phyloP scores from a whole-genome alignment of 345 rosid genomes.

The Arabidopsis arenosa region DNA sequence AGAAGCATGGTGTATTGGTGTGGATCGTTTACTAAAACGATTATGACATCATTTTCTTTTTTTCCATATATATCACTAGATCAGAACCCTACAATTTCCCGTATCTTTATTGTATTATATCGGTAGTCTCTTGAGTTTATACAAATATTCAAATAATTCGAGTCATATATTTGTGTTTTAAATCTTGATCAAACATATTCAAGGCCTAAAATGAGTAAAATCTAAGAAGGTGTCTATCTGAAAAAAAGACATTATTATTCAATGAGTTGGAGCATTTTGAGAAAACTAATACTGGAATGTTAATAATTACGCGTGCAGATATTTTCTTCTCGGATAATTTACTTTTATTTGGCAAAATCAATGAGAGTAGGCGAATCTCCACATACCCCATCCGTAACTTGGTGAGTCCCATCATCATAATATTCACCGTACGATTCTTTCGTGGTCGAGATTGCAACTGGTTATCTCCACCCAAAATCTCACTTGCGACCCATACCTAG shows the following conservation, averaged over 20 bases:
- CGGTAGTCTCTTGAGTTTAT: neutral
- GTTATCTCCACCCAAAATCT: slow-evolving; percentile 18
- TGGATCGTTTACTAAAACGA: slow-evolving; percentile 17
- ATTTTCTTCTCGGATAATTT: slow-evolving; percentile 1
- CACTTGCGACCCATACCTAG: neutral
- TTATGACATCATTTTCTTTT: neutral
- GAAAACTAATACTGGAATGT: neutral
- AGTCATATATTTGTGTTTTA: neutral
- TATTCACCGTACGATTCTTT: slow-evolving; percentile 19
- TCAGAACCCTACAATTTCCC: neutral
- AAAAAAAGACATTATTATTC: neutral
- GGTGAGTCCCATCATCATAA: slow-evolving; percentile 18
- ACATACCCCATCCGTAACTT: slow-evolving; percentile 23
- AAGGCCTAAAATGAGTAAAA: neutral
- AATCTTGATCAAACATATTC: neutral
- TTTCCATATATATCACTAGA: neutral
- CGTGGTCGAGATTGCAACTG: slow-evolving; percentile 20
- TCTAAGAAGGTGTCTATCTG: neutral
- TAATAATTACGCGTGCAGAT: slow-evolving; percentile 41
- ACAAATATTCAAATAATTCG: neutral
- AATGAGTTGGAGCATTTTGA: slow-evolving; percentile 13
- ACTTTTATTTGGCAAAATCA: neutral
- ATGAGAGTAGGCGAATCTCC: slow-evolving; percentile 39
- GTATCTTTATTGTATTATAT: neutral
- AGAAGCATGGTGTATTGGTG: slow-evolving; percentile 17